Evolutionary conservation across 768 basidiomycete species (phyloP), one percentile per base, ranked within the genome.

Genomic region (Boletus rubescentipes): DNA sequence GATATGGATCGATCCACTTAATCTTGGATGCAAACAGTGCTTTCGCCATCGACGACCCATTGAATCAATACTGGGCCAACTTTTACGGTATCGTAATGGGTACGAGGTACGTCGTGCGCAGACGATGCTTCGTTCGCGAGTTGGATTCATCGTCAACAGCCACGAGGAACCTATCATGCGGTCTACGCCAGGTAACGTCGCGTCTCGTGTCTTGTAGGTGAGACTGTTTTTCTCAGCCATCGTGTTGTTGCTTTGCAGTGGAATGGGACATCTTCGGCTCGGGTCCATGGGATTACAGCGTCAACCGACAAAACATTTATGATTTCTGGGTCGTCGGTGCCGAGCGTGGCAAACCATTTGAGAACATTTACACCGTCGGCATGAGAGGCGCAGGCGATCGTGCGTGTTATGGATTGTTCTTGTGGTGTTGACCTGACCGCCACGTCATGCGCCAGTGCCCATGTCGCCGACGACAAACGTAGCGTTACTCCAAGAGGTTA

Each of bases 111-210:
- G 66, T 51, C 21, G 12, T 15, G 21, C 49, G 9, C n/a, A 5
- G 12, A 34, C 29, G 31, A 32, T 26, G 32, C 20, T 38, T 36
- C 46, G 11, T 21, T 40, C 23, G 26, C 11, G 20, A 21, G 30
- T 29, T 37, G 15, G 44, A 29, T 20, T 9, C 15, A 42, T 21
- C 9, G 32, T 14, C 34, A 8, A 36, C 9, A 81, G 81, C 67
- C 85, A 87, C 63, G 81, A 89, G 66, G 87, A 89, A 61, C 87
- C 87, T 9, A 87, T 88, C 83, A 81, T 83, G 75, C 80, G 86
- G 20, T 84, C 39, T 18, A 40, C 38, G 36, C 38, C 38, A 32
- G 48, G 38, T 32, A 38, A 20, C 7, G 38, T 21, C 38, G 12
- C 38, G 20, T 39, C 38, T 12, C 20, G 20, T 14, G 16, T 36